Evolutionary conservation across 1,139 yeast species (phyloP).

Genomic region (Pichia sp.): DNA sequence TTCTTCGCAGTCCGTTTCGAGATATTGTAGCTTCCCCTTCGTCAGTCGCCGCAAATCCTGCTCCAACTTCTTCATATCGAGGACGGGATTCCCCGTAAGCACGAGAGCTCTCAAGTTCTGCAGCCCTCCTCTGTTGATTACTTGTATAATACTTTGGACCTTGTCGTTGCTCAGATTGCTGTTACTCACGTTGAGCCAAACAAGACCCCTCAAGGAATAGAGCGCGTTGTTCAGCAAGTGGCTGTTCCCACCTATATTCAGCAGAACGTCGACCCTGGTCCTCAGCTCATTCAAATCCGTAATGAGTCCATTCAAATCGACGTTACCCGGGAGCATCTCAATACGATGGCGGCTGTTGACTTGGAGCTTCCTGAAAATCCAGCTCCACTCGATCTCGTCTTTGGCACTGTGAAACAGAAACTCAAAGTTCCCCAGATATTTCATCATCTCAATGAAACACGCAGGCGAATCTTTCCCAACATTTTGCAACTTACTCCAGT

Average conservation of each 20-base stretch:
- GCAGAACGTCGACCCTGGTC: background rate
- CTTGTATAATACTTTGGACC: constrained; percentile 13
- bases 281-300: constrained; percentile 12
- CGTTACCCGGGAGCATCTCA: constrained; percentile 16
- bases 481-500: constrained; percentile 11
- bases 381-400: constrained; percentile 6
- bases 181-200: constrained; percentile 15
- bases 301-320: constrained; percentile 12
- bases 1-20: constrained; percentile 6
- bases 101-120: constrained; percentile 11
- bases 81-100: constrained; percentile 10
- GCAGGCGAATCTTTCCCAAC: constrained; percentile 12
- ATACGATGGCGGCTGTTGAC: constrained; percentile 10
- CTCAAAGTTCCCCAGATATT: background rate
- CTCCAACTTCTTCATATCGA: constrained; percentile 10
- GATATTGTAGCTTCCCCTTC: constrained; percentile 15
- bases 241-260: constrained; percentile 10
- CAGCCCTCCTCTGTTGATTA: constrained; percentile 15
- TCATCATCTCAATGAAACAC: constrained; percentile 13
- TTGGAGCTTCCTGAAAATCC: constrained; percentile 16
- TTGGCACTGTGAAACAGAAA: constrained; percentile 9
- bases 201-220: constrained; percentile 11
- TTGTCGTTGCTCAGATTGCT: constrained; percentile 5
- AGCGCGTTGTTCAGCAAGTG: constrained; percentile 10
- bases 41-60: constrained; percentile 8